These are phyloP conservation scores for Mycena sp. DNA, from an alignment of 1,284 basidiomycete genomes.

Conservation along the genomic window DNA sequence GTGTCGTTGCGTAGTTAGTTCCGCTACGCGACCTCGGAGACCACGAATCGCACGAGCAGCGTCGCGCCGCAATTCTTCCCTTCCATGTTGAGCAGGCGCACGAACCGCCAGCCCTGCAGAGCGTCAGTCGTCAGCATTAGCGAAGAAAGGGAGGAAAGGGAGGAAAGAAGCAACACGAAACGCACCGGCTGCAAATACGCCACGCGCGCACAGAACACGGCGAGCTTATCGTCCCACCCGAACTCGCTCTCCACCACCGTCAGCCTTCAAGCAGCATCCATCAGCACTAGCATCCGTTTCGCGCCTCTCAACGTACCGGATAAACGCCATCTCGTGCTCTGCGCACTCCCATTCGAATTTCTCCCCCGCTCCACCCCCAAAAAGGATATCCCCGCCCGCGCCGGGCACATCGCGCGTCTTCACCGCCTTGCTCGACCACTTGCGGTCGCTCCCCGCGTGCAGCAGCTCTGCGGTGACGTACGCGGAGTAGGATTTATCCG, in stretches of 20 bases:
- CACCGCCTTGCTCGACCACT: constrained; percentile 53
- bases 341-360: constrained; percentile 58
- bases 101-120: constrained; percentile 55
- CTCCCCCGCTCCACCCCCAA: constrained; percentile 42
- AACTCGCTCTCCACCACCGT: constrained; percentile 51
- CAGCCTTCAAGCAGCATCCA: constrained; percentile 39
- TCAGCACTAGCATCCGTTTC: background rate
- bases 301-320: constrained; percentile 49
- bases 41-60: constrained; percentile 53
- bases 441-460: constrained; percentile 45
- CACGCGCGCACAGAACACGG: constrained; percentile 60
- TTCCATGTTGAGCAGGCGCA: constrained; percentile 60
- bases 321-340: constrained; percentile 58
- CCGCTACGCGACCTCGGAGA: background rate
- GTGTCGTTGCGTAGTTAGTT: background rate
- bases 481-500: constrained; percentile 45
- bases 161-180: background rate
- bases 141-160: no score
- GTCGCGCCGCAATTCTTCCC: constrained; percentile 63
- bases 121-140: background rate
- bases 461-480: constrained; percentile 56
- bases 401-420: constrained; percentile 44
- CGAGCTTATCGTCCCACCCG: constrained; percentile 53
- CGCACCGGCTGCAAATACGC: constrained; percentile 47
- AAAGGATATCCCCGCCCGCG: constrained; percentile 54